Percentiles rank a stretch among this genome's conserved stretches.
phyloP scores from a whole-genome alignment of 495 filamentous ascomycete genomes.

The Xylaria telfairii region DNA sequence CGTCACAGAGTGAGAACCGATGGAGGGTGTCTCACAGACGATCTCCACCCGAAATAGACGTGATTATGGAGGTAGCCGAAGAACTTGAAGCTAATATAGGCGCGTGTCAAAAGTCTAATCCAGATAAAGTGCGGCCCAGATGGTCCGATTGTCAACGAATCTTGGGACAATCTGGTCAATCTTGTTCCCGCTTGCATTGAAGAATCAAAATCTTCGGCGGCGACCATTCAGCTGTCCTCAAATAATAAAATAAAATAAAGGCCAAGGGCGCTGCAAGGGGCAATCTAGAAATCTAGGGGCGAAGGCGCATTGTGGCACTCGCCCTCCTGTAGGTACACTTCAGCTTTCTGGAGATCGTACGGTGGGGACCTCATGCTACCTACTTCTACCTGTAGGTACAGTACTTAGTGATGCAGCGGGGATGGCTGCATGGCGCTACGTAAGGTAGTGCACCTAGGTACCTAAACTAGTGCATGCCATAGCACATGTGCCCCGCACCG shows the following conservation, averaged over 20 bases:
- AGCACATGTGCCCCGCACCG: conserved; percentile 1
- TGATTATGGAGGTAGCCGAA: not conserved
- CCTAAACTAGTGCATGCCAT: conserved; percentile 6
- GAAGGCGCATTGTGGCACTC: conserved; percentile 9
- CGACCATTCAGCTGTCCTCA: not conserved
- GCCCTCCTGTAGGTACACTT: conserved; percentile 12
- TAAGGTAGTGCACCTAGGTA: not conserved
- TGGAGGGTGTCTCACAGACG: not conserved
- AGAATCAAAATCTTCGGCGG: not conserved
- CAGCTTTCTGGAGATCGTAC: conserved; percentile 4
- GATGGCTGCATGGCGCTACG: not conserved
- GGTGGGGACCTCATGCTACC: not conserved
- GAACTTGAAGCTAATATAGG: not conserved
- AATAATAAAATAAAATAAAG: not conserved
- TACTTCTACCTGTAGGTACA: no score
- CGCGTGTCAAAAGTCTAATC: not conserved
- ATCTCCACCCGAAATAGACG: not conserved
- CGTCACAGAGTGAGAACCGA: not conserved
- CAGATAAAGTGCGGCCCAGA: not conserved
- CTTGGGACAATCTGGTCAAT: not conserved
- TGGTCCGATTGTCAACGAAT: not conserved
- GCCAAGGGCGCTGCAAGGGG: conserved; percentile 23
- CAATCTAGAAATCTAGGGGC: conserved; percentile 12
- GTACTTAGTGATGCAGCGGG: not conserved
- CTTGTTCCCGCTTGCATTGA: not conserved